Percentiles rank a stretch among this genome's conserved stretches.
Conservation (phyloP, 306 rosid genomes). For the Cyamopsis tetragonoloba region DNA sequence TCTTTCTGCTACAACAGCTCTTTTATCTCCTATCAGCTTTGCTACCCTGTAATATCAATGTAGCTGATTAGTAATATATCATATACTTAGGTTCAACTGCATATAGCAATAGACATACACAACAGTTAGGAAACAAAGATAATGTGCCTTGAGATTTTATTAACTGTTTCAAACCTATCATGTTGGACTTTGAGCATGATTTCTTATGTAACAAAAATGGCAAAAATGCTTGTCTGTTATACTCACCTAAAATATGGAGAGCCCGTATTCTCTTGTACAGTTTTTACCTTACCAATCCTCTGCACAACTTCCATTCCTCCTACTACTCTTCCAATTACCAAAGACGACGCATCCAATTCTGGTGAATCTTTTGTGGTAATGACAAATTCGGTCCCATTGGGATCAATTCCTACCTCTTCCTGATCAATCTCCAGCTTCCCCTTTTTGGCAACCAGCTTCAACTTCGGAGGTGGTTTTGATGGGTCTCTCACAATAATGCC, state of each 20-base stretch:
- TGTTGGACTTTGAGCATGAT: not conserved
- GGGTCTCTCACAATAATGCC: slow-evolving; percentile 84
- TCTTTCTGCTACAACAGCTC: slow-evolving; percentile 83
- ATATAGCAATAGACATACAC: not conserved
- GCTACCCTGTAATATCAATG: slow-evolving; percentile 61
- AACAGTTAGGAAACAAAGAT: not conserved
- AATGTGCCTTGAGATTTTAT: not conserved
- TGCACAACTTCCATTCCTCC: slow-evolving; percentile 72
- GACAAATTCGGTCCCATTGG: slow-evolving; percentile 78
- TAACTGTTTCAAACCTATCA: slow-evolving; percentile 13
- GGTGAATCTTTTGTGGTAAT: slow-evolving; percentile 64
- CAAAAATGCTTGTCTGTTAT: not conserved
- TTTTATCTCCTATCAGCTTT: slow-evolving; percentile 83
- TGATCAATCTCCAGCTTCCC: slow-evolving; percentile 90
- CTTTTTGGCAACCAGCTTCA: slow-evolving; percentile 63
- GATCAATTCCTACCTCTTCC: slow-evolving; percentile 68
- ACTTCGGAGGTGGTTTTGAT: slow-evolving; percentile 64
- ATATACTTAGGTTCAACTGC: not conserved
- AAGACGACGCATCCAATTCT: slow-evolving; percentile 52
- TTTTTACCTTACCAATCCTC: slow-evolving; percentile 67
- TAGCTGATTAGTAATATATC: not conserved
- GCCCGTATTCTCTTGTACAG: slow-evolving; percentile 68
- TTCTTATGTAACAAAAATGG: slow-evolving; percentile 26
- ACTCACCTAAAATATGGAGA: slow-evolving; percentile 87
- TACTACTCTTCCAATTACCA: slow-evolving; percentile 46